Evolutionary conservation across 352 stramenopile genomes (phyloP).

Genomic region (Globisporangium takayamanum): DNA sequence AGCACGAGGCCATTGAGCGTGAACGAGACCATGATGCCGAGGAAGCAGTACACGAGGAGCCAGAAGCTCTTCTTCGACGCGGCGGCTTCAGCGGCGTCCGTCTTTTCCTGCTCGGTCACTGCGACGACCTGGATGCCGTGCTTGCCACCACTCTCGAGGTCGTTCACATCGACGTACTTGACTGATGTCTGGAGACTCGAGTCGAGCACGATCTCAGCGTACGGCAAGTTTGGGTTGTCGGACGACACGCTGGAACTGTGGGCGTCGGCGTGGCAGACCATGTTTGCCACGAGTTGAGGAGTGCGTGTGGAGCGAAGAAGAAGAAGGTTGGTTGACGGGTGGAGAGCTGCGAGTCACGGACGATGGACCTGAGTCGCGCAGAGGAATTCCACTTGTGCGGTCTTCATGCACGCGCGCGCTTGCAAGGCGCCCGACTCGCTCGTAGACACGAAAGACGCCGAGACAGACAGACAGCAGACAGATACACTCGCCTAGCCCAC

Average conservation of each 20-base stretch:
- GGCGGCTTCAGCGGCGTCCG: slow-evolving; percentile 4
- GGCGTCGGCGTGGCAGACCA: slow-evolving; percentile 24
- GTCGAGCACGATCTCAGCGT: slow-evolving; percentile 53
- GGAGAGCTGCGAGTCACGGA: neutral
- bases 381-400: slow-evolving; percentile 17
- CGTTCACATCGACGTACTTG: slow-evolving; percentile 26
- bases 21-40: slow-evolving; percentile 83
- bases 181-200: slow-evolving; percentile 15
- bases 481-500: neutral
- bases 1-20: slow-evolving; percentile 75
- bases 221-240: slow-evolving; percentile 35
- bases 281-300: neutral
- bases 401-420: neutral
- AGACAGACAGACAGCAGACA: neutral
- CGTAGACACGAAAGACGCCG: neutral
- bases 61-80: slow-evolving; percentile 38
- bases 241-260: slow-evolving; percentile 22
- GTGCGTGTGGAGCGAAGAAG: too few species aligned
- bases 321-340: neutral
- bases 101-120: slow-evolving; percentile 1
- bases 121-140: slow-evolving; percentile 8
- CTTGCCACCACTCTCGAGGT: slow-evolving; percentile 23
- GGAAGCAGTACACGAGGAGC: slow-evolving; percentile 69
- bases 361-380: slow-evolving; percentile 6
- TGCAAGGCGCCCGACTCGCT: neutral